Conservation (phyloP, 2,329 filamentous ascomycete genomes). For the Cladosporium velox region DNA sequence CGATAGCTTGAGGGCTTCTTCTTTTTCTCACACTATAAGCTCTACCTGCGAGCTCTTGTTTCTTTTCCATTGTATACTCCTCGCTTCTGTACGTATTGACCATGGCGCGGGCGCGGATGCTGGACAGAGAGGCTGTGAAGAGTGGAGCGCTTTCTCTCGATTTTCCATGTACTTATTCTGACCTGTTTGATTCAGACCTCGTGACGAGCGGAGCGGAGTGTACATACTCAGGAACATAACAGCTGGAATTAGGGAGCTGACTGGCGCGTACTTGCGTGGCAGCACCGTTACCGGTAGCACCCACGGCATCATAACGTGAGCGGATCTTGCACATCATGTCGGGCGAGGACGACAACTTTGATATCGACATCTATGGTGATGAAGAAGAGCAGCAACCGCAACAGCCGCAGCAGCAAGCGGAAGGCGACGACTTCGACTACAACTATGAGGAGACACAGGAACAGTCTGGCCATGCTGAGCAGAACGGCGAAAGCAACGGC, state of each 20-base stretch:
- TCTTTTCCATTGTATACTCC: slow-evolving; percentile 8
- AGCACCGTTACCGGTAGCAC: background rate
- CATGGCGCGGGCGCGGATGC: slow-evolving; percentile 19
- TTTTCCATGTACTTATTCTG: slow-evolving; percentile 19
- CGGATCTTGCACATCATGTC: slow-evolving; percentile 32
- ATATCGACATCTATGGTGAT: slow-evolving; percentile 71
- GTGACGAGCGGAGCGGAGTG: slow-evolving; percentile 22
- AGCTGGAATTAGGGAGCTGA: background rate
- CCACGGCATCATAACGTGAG: slow-evolving; percentile 16
- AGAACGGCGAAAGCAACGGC: slow-evolving; percentile 45
- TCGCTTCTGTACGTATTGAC: slow-evolving; percentile 31
- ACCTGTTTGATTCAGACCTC: slow-evolving; percentile 20
- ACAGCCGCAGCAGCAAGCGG: slow-evolving; percentile 21
- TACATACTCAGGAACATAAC: slow-evolving; percentile 27
- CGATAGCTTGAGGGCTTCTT: slow-evolving; percentile 5
- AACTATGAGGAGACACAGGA: slow-evolving; percentile 27
- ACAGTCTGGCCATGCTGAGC: slow-evolving; percentile 25
- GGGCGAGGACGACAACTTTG: slow-evolving; percentile 68
- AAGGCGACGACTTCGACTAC: slow-evolving; percentile 32
- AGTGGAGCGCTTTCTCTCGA: background rate
- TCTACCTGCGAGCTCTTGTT: slow-evolving; percentile 18
- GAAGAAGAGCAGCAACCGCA: slow-evolving; percentile 38
- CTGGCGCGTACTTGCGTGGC: background rate
- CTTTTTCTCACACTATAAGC: background rate
- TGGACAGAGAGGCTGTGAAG: background rate